Conservation (phyloP, 2,329 filamentous ascomycete species). For the Geoglossum cookeanum region DNA sequence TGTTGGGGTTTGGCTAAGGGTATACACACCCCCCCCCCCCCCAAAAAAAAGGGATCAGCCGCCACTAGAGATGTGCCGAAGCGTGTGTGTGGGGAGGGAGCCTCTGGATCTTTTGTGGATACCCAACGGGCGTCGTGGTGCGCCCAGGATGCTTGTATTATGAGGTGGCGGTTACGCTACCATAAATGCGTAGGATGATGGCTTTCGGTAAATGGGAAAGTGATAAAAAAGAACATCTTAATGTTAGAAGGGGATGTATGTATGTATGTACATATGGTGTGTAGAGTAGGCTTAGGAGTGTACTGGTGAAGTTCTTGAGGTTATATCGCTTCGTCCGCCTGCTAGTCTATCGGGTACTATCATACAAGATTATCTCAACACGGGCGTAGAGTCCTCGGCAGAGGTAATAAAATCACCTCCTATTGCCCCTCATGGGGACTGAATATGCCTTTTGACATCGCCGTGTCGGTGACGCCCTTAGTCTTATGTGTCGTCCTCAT, state of each 20-base stretch:
- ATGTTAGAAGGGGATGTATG: neutral
- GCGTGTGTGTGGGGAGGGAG: too few relatives aligned
- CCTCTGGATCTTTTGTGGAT: too few relatives aligned
- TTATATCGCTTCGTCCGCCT: neutral
- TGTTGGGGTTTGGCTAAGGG: too few relatives aligned
- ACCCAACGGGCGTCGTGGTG: too few relatives aligned
- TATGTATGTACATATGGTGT: neutral
- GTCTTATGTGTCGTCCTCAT: conserved; percentile 63
- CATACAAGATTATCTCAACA: neutral
- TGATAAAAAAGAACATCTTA: conserved; percentile 5
- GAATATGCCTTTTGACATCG: neutral
- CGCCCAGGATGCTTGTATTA: too few relatives aligned
- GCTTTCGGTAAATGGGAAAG: too few relatives aligned
- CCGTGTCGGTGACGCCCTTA: conserved; percentile 5
- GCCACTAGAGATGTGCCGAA: too few relatives aligned
- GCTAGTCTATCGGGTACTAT: neutral
- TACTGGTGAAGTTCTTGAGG: too few relatives aligned
- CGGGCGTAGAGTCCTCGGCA: neutral
- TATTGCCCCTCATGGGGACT: neutral
- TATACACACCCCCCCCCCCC: too few relatives aligned
- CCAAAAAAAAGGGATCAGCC: too few relatives aligned
- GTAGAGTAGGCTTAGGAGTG: neutral
- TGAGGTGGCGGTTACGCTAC: too few relatives aligned
- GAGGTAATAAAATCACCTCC: neutral
- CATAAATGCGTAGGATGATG: too few relatives aligned